A percentile compares a stretch with the other conserved stretches of the same genome.
phyloP scores from a whole-genome alignment of 2,329 filamentous ascomycete genomes.

The Colletotrichum chrysophilum region DNA sequence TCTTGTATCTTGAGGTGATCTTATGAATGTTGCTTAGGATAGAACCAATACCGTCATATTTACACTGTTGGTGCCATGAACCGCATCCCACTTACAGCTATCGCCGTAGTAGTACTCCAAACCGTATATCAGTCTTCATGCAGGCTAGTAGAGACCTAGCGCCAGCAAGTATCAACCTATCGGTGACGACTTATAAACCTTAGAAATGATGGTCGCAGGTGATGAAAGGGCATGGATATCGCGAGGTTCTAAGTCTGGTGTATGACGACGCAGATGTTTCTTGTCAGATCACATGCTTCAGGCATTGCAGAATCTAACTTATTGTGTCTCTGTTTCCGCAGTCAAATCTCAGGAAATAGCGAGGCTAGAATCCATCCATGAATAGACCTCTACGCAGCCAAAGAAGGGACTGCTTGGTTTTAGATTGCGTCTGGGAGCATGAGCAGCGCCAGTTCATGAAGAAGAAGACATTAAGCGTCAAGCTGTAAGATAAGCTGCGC shows the following conservation, averaged over 20 bases:
- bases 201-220: neutral
- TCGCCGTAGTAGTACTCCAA: too few relatives aligned
- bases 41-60: too few relatives aligned
- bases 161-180: neutral
- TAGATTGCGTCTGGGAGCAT: neutral
- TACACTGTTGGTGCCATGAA: too few relatives aligned
- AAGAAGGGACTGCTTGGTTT: too few relatives aligned
- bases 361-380: neutral
- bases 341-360: neutral
- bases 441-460: neutral
- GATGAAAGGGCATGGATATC: neutral
- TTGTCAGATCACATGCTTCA: neutral
- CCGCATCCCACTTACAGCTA: too few relatives aligned
- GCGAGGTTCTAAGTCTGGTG: neutral
- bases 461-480: neutral
- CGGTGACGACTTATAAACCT: neutral
- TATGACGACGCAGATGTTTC: neutral
- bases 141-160: too few relatives aligned
- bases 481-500: neutral
- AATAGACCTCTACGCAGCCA: neutral
- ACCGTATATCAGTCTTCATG: too few relatives aligned
- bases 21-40: too few relatives aligned
- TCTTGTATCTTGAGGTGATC: too few relatives aligned
- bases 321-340: neutral
- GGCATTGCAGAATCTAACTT: neutral